These are phyloP conservation scores for Diphasiastrum complanatum DNA, from an alignment of 83 land plant species.

Conservation along the genomic window DNA sequence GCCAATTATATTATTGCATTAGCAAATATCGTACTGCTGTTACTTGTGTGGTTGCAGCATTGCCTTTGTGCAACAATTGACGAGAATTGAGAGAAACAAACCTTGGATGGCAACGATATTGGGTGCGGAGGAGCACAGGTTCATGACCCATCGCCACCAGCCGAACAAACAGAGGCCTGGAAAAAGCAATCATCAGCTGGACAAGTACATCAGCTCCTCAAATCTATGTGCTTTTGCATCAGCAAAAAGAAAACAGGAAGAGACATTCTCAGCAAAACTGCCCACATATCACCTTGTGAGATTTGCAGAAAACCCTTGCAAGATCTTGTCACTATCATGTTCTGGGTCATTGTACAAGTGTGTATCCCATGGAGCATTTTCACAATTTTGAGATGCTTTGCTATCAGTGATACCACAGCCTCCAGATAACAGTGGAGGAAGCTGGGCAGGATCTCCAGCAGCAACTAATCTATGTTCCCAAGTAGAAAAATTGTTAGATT, in stretches of 20 bases:
- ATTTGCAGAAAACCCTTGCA: background rate
- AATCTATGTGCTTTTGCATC: background rate
- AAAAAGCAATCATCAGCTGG: background rate
- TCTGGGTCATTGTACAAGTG: too few species aligned
- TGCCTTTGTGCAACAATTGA: too few species aligned
- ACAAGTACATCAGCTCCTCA: background rate
- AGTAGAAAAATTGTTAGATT: background rate
- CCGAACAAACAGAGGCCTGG: constrained; percentile 21
- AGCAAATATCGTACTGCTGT: too few species aligned
- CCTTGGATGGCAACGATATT: constrained; percentile 42
- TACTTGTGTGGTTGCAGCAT: too few species aligned
- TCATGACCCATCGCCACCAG: constrained; percentile 8
- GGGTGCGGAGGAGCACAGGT: constrained; percentile 24
- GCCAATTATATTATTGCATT: too few species aligned
- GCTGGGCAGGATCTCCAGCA: constrained; percentile 21
- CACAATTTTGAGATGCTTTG: background rate
- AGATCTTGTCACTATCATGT: background rate
- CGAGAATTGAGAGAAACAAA: constrained; percentile 6
- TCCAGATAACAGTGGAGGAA: constrained; percentile 13
- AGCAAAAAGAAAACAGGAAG: too few species aligned
- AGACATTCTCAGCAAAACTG: too few species aligned
- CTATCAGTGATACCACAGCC: constrained; percentile 3
- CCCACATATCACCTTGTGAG: too few species aligned
- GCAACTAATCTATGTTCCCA: constrained; percentile 5
- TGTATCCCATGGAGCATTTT: background rate